Evolutionary conservation across 2,329 filamentous ascomycete genomes (phyloP), one percentile per base, ranked within the genome.

Genomic region (Colletotrichum trifolii): DNA sequence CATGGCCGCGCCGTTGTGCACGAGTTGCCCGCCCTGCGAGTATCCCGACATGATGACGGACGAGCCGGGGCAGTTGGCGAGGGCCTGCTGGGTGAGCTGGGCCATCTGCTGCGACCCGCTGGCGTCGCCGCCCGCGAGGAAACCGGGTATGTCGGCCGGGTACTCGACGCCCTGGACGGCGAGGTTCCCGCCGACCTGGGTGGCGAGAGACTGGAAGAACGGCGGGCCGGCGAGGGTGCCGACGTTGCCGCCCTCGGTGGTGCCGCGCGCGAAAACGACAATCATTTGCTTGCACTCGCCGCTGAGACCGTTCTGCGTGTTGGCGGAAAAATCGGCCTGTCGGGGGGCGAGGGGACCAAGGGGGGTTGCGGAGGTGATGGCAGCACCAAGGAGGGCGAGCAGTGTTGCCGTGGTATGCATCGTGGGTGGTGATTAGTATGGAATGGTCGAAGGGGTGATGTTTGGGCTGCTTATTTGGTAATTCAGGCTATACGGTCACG

Each of bases 261-360:
- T 86, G 8, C 85, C 85, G 15, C 85, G 81, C n/a, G 85, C 85
- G 68, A 84, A 87, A 69, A 88, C 81, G 55, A 87, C 73, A 8
- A 83, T 87, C 66, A 84, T 78, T 38, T 76, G 71, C 39, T 79
- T 80, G 73, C 82, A 84, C 4, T 43, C 38, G 12, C 65, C 67
- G 13, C 55, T 54, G 25, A 68, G 61, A 33, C 66, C 64, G 46
- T 68, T 58, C 36, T 60, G 66, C n/a, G 50, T 48, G 53, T 54
- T 64, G 15, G n/a, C 47, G 10, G 65, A 67, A 54, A 66, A 67
- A 40, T 67, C 57, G 47, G 62, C 66, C 56, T 66, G 66, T 9
- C 62, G 66, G 13, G 55, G 42, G 8, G 35, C 9, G 33, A 60
- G 15, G 13, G 55, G 42, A 8, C 17, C 9, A 17, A 60, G 15